Base-by-base conservation (phyloP, 2,329 filamentous ascomycete species). In the Ceratocystiopsis brevicomis region DNA sequence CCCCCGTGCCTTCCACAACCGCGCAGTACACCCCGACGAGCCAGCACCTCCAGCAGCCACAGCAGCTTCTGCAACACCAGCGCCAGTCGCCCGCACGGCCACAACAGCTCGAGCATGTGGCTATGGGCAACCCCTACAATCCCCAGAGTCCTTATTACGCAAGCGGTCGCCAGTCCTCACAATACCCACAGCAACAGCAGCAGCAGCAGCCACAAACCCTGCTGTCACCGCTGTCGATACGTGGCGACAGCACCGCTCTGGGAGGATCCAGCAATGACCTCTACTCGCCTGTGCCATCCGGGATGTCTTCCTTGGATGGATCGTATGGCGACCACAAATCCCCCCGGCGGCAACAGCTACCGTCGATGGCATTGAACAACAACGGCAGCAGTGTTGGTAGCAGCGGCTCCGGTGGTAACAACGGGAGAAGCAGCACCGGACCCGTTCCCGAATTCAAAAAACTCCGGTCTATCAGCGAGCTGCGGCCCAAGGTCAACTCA, bases 401-500 rank as follows among this genome's bases (percentile, higher is more conserved):
- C 40, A 45, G n/a, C 34, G 38, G 35, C 17, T 34, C 44, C 3
- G 16, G 41, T 16, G 25, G 40, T 25, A 19, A 25, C 41, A 42
- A 17, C 17, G 38, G 32, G 40, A 46, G 40, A 17, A 14, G 62
- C 47, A 66, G 63, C 53, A 71, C 73, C 56, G 77, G 81, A 13
- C 77, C 81, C 8, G 82, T 94, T 41, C 90, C 88, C 38, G 84
- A 90, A 57, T 94, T 96, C 58, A 78, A 76, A 55, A 87, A 83
- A 59, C 69, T 92, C 53, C 71, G 78, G 48, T 75, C 74, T 21
- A 64, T 77, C 21, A 66, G 73, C 43, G 86, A 96, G 47, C 62
- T 98, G 53, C 74, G 79, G 48, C 84, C 87, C 38, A 82, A 80
- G 57, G 76, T 90, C 57, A 94, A 88, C 59, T 57, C 74, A 17